phyloP scores from a whole-genome alignment of 2,329 filamentous ascomycete genomes.

The Helotiales sp. region DNA sequence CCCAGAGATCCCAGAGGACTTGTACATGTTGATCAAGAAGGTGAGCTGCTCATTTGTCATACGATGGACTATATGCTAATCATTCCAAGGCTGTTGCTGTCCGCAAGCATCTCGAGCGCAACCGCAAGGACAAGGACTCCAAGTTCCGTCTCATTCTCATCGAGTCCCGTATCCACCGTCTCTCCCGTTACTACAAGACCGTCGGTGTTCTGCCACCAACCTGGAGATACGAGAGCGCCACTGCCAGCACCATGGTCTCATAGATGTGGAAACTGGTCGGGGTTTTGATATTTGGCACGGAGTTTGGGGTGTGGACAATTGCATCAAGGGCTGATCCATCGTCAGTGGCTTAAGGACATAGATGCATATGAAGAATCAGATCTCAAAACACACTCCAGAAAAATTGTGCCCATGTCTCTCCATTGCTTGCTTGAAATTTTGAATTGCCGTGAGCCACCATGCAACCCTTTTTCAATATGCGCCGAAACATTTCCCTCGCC shows the following conservation, averaged over 20 bases:
- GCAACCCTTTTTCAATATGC: constrained; percentile 6
- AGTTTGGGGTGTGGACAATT: constrained; percentile 34
- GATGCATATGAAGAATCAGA: constrained; percentile 40
- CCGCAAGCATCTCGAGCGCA: constrained; percentile 99
- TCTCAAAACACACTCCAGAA: constrained; percentile 38
- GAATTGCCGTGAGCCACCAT: background rate
- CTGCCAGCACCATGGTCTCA: constrained; percentile 90
- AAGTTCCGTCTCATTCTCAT: constrained; percentile 99
- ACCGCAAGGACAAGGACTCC: constrained; percentile 99
- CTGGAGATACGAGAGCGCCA: constrained; percentile 99
- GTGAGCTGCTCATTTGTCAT: constrained; percentile 53
- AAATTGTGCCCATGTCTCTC: no score
- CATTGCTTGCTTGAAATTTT: background rate
- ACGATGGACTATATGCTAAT: constrained; percentile 28
- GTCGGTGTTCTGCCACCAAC: constrained; percentile 83
- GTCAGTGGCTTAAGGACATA: constrained; percentile 36
- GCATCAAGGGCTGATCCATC: constrained; percentile 37
- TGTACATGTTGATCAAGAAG: constrained; percentile 99
- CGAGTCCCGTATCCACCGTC: constrained; percentile 99
- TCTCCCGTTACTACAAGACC: constrained; percentile 99
- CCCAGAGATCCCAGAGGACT: constrained; percentile 98
- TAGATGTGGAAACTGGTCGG: constrained; percentile 56
- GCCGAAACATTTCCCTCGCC: background rate
- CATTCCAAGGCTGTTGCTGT: constrained; percentile 78
- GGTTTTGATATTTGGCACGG: constrained; percentile 23